Conservation (phyloP, 2,329 filamentous ascomycete genomes). For the Cladorrhinum sp. region DNA sequence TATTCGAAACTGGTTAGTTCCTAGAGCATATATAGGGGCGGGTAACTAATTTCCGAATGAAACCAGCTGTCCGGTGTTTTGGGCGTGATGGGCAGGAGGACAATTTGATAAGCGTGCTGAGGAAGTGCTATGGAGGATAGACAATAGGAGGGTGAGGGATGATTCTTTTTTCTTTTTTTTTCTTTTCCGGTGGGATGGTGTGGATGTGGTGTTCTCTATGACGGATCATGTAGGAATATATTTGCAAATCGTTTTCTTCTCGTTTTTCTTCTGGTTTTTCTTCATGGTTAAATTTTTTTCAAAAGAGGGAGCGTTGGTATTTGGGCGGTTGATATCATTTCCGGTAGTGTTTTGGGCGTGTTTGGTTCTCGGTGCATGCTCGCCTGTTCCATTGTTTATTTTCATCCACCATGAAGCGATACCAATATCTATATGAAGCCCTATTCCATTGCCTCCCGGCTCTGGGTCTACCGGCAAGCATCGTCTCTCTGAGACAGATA, state of each 20-base stretch:
- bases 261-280: neutral
- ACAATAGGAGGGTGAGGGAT: neutral
- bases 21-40: neutral
- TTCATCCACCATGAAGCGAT: neutral
- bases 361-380: neutral
- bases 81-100: neutral
- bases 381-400: neutral
- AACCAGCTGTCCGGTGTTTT: neutral
- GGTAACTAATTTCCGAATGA: neutral
- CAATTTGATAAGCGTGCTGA: neutral
- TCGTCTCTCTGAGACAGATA: neutral
- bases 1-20: neutral
- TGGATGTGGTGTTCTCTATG: slow-evolving; percentile 11
- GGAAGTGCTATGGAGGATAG: neutral
- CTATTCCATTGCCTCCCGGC: neutral
- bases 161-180: neutral
- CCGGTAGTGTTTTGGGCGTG: neutral
- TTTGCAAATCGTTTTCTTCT: slow-evolving; percentile 8
- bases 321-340: neutral
- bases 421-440: neutral
- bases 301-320: neutral
- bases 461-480: neutral
- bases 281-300: neutral
- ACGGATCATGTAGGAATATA: slow-evolving; percentile 30
- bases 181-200: neutral